Conservation (phyloP, 345 rosid species). For the Linum lewisii region DNA sequence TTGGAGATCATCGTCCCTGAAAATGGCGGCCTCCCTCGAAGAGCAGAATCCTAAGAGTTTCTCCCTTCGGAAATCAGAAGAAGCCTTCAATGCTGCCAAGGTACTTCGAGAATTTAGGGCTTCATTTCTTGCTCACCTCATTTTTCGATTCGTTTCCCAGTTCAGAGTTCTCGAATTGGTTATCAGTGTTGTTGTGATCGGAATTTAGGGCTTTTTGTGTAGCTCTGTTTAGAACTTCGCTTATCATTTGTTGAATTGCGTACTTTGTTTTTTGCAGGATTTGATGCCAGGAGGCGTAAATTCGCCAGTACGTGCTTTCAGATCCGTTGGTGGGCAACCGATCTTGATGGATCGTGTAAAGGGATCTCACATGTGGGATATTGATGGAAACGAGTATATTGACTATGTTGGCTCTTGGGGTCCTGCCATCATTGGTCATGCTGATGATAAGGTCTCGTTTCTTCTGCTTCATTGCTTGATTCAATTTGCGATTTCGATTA, state of each 20-base stretch:
- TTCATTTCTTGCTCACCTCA: too few relatives aligned
- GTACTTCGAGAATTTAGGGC: conserved; percentile 15
- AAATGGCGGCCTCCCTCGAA: conserved; percentile 34
- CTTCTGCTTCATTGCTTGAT: not conserved
- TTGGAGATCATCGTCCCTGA: not conserved
- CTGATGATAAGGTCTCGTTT: conserved; percentile 69
- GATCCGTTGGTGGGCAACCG: conserved; percentile 95
- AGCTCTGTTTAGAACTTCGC: too few relatives aligned
- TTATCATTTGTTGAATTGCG: too few relatives aligned
- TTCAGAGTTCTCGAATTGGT: too few relatives aligned
- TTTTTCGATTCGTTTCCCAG: too few relatives aligned
- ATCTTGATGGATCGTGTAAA: conserved; percentile 77
- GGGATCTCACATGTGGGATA: conserved; percentile 92
- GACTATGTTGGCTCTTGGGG: conserved; percentile 99
- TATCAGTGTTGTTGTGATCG: too few relatives aligned
- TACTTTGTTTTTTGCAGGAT: conserved; percentile 38
- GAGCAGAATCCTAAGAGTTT: conserved; percentile 18
- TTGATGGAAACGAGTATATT: conserved; percentile 89
- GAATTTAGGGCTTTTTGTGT: too few relatives aligned
- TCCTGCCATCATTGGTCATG: conserved; percentile 94
- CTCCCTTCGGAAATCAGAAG: conserved; percentile 65
- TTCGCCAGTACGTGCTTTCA: conserved; percentile 94
- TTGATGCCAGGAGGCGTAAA: conserved; percentile 97
- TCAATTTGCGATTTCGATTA: not conserved
- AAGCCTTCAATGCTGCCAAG: conserved; percentile 79